phyloP scores from a whole-genome alignment of 768 basidiomycete genomes.

The Collybiopsis confluens region DNA sequence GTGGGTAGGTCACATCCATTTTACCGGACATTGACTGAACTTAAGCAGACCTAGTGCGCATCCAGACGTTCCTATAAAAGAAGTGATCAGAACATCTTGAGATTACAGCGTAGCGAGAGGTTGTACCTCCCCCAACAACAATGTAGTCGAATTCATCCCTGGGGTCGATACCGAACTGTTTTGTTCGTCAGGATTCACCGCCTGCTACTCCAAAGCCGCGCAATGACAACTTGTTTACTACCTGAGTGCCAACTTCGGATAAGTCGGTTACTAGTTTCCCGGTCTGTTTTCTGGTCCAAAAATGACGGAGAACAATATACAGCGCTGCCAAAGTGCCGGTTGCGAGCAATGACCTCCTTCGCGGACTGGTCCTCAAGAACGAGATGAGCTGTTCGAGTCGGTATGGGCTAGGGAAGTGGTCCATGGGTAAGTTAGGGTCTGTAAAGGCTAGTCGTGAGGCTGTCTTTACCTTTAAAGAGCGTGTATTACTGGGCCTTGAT shows the following conservation, averaged over 20 bases:
- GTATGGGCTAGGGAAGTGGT: no score
- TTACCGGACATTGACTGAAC: background rate
- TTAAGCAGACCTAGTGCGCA: constrained; percentile 34
- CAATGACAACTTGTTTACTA: no score
- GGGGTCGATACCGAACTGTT: constrained; percentile 7
- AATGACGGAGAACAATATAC: constrained; percentile 19
- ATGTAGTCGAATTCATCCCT: constrained; percentile 41
- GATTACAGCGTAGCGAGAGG: background rate
- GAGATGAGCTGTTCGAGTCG: background rate
- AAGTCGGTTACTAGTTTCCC: constrained; percentile 1
- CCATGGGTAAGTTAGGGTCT: no score
- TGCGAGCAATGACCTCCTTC: background rate
- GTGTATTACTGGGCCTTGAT: no score
- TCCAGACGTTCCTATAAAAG: constrained; percentile 48
- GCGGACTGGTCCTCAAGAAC: background rate
- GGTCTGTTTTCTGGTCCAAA: constrained; percentile 6
- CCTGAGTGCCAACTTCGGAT: constrained; percentile 19
- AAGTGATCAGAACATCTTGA: background rate
- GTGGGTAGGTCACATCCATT: background rate
- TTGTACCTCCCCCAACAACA: constrained; percentile 49
- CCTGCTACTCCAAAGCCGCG: no score
- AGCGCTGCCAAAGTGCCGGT: constrained; percentile 16
- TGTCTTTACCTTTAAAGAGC: no score
- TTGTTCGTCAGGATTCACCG: no score
- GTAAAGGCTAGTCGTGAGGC: no score